Base-by-base conservation (phyloP, 192 early-diverging fungal genomes). In the Obelidium mucronatum region DNA sequence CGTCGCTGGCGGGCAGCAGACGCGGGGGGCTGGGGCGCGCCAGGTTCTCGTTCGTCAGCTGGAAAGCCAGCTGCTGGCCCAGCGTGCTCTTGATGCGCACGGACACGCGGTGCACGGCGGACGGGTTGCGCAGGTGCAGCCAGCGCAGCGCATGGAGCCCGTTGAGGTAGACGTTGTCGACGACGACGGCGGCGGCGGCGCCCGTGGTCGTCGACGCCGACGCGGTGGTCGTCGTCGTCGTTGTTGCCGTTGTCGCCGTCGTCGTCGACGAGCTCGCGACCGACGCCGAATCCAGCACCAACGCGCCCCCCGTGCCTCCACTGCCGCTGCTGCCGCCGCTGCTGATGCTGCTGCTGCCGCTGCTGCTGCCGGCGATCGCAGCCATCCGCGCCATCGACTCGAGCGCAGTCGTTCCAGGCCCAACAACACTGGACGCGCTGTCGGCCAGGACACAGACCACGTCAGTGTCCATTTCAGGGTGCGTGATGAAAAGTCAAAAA, bases 121-220 rank as follows among this genome's bases (percentile, higher is more conserved):
- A 90, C 19, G 87, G 76, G 81, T 95, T 95, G 36, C 89, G 85
- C 61, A 96, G 82, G 75, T 89, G 83, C 63, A 96, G 82, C 30
- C 89, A 87, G 5, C 87, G 83, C 15, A 96, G 84, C 0, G 92
- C 88, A 73, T 96, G 95, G 1, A 94, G 84, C 17, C 92, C 92
- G 78, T 96, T 95, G 36, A 90, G 78, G 76, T 94, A 95, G 26
- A 96, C 93, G 77, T 92, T 89, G 40, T 95, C 94, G 6, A 94
- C 89, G 4, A 95, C 93, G 39, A 68, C 35, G 15, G 37, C 13
- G 4, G 30, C 15, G 19, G 63, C 8, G 30, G 17, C 8, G 13
- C 13, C 13, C 19, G 63, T 15, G n/a, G n/a, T n/a, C n/a, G n/a
- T n/a, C n/a, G n/a, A n/a, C n/a, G n/a, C n/a, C 15, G 59, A 60